Evolutionary conservation across 2,329 filamentous ascomycete species (phyloP).

Genomic region (Diaporthe citrichinensis): DNA sequence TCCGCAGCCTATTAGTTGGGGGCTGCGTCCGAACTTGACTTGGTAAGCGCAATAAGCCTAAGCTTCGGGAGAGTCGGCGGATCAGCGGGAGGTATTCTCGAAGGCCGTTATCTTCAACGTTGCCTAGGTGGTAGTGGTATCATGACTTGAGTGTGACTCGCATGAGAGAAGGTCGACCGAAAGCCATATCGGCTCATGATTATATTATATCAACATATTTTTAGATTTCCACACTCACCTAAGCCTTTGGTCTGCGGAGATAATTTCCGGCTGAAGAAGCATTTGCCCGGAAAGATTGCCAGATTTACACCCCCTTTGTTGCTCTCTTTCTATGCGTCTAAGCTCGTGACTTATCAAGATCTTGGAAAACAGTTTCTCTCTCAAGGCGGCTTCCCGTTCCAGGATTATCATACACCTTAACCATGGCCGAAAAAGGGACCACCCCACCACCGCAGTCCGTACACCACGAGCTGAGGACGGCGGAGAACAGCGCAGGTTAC

Average conservation of each 20-base stretch:
- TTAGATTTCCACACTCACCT: no score
- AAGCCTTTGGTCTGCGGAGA: no score
- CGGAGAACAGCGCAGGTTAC: constrained; percentile 44
- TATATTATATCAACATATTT: no score
- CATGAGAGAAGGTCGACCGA: not conserved
- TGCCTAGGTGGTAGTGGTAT: not conserved
- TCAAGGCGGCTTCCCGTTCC: not conserved
- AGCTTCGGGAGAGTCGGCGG: not conserved
- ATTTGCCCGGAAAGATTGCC: not conserved
- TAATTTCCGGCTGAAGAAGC: not conserved
- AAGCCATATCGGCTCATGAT: not conserved
- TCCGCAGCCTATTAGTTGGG: not conserved
- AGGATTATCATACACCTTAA: not conserved
- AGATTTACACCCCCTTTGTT: not conserved
- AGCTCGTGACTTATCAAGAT: not conserved
- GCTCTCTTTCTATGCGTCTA: not conserved
- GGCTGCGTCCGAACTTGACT: not conserved
- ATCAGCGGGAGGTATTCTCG: not conserved
- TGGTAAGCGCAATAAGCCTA: not conserved
- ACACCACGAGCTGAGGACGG: constrained; percentile 28
- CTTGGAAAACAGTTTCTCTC: not conserved
- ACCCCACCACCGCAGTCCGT: constrained; percentile 30
- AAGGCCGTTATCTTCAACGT: not conserved
- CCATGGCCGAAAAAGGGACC: not conserved
- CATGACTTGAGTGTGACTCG: not conserved